Conservation (phyloP, 257 asterid species). For the Nicotiana paniculata region DNA sequence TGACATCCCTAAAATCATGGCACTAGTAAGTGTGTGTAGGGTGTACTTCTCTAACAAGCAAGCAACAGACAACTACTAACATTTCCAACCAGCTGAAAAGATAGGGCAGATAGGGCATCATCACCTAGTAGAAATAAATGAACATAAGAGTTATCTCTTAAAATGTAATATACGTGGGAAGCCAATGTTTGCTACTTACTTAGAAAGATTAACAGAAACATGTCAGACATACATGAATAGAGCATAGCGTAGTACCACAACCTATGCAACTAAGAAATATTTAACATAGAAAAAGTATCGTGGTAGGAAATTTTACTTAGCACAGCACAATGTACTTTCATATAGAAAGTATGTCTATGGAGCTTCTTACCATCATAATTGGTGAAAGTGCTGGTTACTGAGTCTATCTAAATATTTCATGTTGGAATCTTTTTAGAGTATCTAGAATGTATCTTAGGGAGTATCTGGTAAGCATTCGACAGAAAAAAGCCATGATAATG, state of each 20-base stretch:
- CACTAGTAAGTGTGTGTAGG: not conserved
- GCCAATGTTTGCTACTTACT: not conserved
- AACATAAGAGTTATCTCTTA: not conserved
- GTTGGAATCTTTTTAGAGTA: not conserved
- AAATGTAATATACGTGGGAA: not conserved
- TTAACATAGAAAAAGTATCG: not conserved
- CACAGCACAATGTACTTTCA: not conserved
- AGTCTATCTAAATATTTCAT: not conserved
- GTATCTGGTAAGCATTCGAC: not conserved
- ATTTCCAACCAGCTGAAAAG: not conserved
- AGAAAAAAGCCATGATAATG: not conserved
- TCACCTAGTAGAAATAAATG: not conserved
- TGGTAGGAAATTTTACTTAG: not conserved
- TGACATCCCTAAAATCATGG: no score
- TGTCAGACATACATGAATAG: not conserved
- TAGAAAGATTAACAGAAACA: not conserved
- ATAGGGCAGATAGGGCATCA: not conserved
- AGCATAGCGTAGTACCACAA: not conserved
- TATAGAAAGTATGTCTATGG: not conserved
- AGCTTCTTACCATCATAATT: not conserved
- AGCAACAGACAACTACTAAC: not conserved
- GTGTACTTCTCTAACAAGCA: not conserved
- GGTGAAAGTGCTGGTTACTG: not conserved
- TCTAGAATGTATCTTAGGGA: not conserved
- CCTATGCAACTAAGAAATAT: not conserved